phyloP scores from a whole-genome alignment of 208 protist species.

The Borovskyia barvae region DNA sequence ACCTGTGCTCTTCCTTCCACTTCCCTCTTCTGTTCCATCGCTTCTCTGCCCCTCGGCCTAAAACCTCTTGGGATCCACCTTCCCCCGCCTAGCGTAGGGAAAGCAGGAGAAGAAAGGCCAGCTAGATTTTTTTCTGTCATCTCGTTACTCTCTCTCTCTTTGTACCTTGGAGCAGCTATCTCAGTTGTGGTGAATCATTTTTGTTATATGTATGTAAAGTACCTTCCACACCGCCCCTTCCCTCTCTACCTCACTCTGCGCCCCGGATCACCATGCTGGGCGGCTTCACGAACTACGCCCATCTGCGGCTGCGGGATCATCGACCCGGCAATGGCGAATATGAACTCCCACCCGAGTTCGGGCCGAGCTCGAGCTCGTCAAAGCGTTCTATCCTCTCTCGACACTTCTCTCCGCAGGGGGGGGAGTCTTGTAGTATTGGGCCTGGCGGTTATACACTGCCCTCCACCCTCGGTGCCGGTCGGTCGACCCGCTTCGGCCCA shows the following conservation, averaged over 20 bases:
- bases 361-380: constrained; percentile 32
- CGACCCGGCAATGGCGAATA: constrained; percentile 68
- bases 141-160: neutral
- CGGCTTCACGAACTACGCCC: constrained; percentile 76
- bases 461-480: constrained; percentile 54
- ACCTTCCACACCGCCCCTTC: no score
- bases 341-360: constrained; percentile 39
- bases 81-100: no score
- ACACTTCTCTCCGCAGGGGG: constrained; percentile 10
- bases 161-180: no score
- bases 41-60: no score
- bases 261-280: constrained; percentile 24
- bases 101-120: no score
- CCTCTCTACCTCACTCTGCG: no score
- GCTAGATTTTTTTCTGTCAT: neutral
- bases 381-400: constrained; percentile 44
- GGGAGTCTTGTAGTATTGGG: constrained; percentile 38
- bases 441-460: constrained; percentile 67
- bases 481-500: constrained; percentile 43
- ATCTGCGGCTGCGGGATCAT: constrained; percentile 72
- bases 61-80: no score
- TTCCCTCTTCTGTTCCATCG: no score
- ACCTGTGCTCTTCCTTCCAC: no score
- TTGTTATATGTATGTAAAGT: no score
- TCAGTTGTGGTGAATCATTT: no score